phyloP scores from a whole-genome alignment of 257 asterid genomes.

The Primulina eburnea region DNA sequence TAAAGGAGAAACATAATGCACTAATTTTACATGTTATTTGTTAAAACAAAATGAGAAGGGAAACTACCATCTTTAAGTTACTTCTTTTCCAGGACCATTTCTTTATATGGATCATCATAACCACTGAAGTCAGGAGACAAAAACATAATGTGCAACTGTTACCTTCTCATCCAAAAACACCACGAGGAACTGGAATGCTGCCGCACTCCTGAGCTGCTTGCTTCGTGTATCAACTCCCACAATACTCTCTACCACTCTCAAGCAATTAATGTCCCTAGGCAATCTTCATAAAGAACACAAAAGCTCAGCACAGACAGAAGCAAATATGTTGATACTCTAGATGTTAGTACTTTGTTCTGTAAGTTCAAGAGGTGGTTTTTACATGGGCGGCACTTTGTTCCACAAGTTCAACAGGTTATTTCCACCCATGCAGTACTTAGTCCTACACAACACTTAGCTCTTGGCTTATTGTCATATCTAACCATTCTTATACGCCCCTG shows the following conservation, averaged over 20 bases:
- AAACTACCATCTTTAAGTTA: background rate
- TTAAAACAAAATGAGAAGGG: background rate
- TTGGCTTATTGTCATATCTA: too few species aligned
- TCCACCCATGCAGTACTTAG: too few species aligned
- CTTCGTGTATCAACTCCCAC: constrained; percentile 53
- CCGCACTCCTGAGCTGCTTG: constrained; percentile 73
- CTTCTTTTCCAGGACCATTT: constrained; percentile 3
- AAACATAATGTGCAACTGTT: constrained; percentile 7
- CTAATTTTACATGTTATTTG: background rate
- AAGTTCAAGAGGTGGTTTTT: too few species aligned
- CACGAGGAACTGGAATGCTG: constrained; percentile 68
- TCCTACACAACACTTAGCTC: too few species aligned
- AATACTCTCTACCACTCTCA: constrained; percentile 74
- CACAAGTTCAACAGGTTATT: too few species aligned
- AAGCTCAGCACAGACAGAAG: too few species aligned
- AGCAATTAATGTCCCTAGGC: constrained; percentile 67
- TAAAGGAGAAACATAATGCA: constrained; percentile 17
- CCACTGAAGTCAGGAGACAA: constrained; percentile 7
- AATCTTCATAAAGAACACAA: constrained; percentile 39
- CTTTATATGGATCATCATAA: background rate
- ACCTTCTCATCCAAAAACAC: constrained; percentile 61
- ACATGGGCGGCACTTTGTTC: too few species aligned
- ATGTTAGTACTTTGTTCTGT: too few species aligned
- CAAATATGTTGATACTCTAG: too few species aligned
- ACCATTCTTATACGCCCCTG: too few species aligned